Evolutionary conservation across 2,329 filamentous ascomycete genomes (phyloP), one percentile per base, ranked within the genome.

Genomic region (Chaetothyriales sp.): DNA sequence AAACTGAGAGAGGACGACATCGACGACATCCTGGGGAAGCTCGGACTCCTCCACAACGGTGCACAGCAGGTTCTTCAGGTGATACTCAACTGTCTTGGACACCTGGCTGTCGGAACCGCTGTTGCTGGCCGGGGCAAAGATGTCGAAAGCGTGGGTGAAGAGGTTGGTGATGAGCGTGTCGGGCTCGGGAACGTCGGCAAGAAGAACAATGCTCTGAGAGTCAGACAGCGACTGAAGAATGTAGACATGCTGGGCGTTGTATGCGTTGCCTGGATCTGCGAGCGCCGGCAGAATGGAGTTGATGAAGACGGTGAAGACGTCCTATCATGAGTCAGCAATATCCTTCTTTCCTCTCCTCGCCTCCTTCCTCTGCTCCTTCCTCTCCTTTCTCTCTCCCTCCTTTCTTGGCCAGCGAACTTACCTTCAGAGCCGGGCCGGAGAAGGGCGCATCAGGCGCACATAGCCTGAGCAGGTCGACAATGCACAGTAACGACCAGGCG

Each of bases 381-480:
- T 36, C 19, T 46, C 44, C 32, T 9, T 15, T 15, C 26, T 12
- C n/a, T 15, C 25, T n/a, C n/a, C 9, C n/a, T 10, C 12, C 12
- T 15, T 15, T 15, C 15, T 15, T 2, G 2, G 32, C 32, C 22
- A n/a, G 49, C 48, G 42, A 51, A 50, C 72, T 57, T 68, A 90
- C 88, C 82, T 93, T 95, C 56, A 96, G 76, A 70, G 96, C 89
- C 53, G 84, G 80, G 43, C 79, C 80, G 20, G 87, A 93, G 68
- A 94, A 96, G 18, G 92, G 92, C 64, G 92, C 92, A 73, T 96
- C 83, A 0, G 92, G 92, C 25, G 92, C 92, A 68, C 87, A 95
- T 51, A 98, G 76, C 61, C 86, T 83, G 64, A 98, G 78, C 59
- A 98, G 84, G 65, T 98, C 92, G 50, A 95, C 88, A 54, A 96